Evolutionary conservation across 495 filamentous ascomycete species (phyloP).

Genomic region (Tuber microsphaerosporum): DNA sequence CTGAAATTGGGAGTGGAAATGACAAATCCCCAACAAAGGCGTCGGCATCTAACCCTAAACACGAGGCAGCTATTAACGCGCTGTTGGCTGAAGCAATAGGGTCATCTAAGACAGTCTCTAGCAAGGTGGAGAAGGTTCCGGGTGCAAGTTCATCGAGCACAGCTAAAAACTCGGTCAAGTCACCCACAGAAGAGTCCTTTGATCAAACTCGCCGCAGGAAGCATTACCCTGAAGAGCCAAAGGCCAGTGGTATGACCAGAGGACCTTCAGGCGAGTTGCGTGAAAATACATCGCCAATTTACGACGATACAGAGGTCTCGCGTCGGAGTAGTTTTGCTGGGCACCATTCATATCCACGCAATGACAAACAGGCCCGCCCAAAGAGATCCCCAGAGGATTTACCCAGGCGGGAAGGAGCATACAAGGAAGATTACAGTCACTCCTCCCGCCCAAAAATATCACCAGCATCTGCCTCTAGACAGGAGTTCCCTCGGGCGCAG

Average conservation of each 20-base stretch:
- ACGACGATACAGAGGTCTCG: constrained; percentile 32
- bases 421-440: constrained; percentile 29
- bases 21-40: constrained; percentile 29
- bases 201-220: constrained; percentile 31
- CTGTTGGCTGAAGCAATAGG: constrained; percentile 37
- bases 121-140: constrained; percentile 19
- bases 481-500: constrained; percentile 29
- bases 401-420: constrained; percentile 22
- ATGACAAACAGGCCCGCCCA: constrained; percentile 34
- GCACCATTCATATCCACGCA: constrained; percentile 31
- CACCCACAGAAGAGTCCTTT: constrained; percentile 31
- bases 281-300: constrained; percentile 31
- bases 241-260: constrained; percentile 28
- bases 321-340: constrained; percentile 34
- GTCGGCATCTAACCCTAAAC: constrained; percentile 37
- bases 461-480: constrained; percentile 30
- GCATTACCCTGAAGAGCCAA: constrained; percentile 33
- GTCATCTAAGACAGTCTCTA: constrained; percentile 29
- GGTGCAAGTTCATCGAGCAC: constrained; percentile 6
- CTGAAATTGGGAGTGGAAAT: constrained; percentile 19
- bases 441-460: constrained; percentile 33
- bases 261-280: constrained; percentile 28
- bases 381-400: constrained; percentile 22
- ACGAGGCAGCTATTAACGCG: constrained; percentile 40
- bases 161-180: constrained; percentile 26